phyloP scores from a whole-genome alignment of 164 flowering plant genomes.

The Dillenia suffruticosa region DNA sequence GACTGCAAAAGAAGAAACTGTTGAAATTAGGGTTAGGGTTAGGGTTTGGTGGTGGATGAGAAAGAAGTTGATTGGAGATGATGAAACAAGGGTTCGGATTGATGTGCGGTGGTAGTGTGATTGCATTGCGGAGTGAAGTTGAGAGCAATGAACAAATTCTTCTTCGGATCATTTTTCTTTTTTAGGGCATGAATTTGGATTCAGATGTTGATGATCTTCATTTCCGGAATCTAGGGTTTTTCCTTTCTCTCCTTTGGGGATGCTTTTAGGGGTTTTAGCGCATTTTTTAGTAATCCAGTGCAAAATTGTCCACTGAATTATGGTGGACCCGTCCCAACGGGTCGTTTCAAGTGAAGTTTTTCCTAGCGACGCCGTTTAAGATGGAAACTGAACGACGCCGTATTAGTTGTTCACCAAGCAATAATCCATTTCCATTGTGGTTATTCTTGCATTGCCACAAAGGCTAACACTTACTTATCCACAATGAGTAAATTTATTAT shows the following conservation, averaged over 20 bases:
- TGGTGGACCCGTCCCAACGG: no score
- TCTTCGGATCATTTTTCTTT: constrained; percentile 21
- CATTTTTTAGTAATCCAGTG: no score
- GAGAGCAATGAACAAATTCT: constrained; percentile 19
- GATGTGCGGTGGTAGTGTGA: constrained; percentile 8
- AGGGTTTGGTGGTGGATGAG: constrained; percentile 1
- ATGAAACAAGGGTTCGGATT: neutral
- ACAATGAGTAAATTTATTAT: no score
- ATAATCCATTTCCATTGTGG: no score
- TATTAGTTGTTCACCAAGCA: no score
- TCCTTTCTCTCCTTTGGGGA: neutral
- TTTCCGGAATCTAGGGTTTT: neutral
- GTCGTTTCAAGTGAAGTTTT: no score
- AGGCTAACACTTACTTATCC: no score
- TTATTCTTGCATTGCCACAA: no score
- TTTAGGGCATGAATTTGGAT: neutral
- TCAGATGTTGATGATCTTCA: neutral
- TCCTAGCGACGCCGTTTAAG: no score
- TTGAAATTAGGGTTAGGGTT: neutral
- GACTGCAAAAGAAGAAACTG: neutral
- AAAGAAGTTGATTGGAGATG: constrained; percentile 8
- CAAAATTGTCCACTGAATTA: no score
- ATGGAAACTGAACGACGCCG: no score
- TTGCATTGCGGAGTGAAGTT: constrained; percentile 19
- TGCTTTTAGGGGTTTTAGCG: no score